These are phyloP conservation scores for Rhynchosporium secalis DNA, from an alignment of 2,329 filamentous ascomycete species.

Conservation along the genomic window DNA sequence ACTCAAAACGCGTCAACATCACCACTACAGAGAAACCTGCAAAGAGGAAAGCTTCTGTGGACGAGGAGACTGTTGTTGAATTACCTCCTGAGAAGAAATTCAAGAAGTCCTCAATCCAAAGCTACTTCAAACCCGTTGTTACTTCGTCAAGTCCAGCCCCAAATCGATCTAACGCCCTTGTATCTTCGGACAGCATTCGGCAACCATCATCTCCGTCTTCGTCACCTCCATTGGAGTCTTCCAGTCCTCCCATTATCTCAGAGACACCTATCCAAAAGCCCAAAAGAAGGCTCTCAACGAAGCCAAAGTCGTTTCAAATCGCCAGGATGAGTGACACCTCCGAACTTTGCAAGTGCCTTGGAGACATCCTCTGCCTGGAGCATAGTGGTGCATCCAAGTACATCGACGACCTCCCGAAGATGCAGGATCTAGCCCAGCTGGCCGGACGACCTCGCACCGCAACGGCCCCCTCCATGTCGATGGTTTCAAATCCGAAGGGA, in stretches of 20 bases:
- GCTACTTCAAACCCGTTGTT: conserved; percentile 34
- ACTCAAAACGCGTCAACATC: conserved; percentile 32
- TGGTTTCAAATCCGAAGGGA: too few species aligned
- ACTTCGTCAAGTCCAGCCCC: conserved; percentile 25
- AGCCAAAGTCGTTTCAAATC: conserved; percentile 1
- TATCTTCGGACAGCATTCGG: conserved; percentile 21
- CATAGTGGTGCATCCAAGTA: background rate
- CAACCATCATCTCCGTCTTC: conserved; percentile 22
- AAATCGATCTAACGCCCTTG: conserved; percentile 6
- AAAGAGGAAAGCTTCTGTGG: conserved; percentile 29
- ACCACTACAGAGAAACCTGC: conserved; percentile 19
- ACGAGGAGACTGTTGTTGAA: conserved; percentile 5
- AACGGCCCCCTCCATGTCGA: too few species aligned
- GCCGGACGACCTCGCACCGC: too few species aligned
- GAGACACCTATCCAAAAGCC: conserved; percentile 19
- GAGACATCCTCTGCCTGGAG: background rate
- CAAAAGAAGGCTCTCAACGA: conserved; percentile 28
- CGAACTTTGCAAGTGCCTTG: background rate
- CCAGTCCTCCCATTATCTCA: background rate
- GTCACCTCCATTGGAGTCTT: conserved; percentile 19
- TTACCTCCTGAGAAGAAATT: conserved; percentile 19
- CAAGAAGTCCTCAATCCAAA: conserved; percentile 30
- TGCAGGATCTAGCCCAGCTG: background rate
- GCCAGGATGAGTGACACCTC: background rate
- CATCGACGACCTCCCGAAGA: background rate